Evolutionary conservation across 345 rosid species (phyloP), one percentile per base, ranked within the genome.

Genomic region (Arabis hirsuta): DNA sequence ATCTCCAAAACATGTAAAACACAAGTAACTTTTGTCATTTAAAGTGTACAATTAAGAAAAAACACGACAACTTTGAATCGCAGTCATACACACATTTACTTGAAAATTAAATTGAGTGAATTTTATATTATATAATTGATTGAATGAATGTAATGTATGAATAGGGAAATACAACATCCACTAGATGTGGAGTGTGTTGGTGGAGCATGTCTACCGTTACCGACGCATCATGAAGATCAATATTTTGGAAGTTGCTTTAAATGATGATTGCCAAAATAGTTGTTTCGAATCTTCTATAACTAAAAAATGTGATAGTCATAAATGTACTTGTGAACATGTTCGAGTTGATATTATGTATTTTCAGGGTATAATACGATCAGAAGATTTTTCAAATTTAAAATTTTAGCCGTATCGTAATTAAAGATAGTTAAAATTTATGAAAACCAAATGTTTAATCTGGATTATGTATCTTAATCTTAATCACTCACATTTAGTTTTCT

Each of bases 211-310:
- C 22, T 24, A 65, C 58, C 10, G 26, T 7, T 3, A 3, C 11
- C 12, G 26, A 5, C 5, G 3, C 4, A 27, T 27, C 29, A 27
- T 2, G 0, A 27, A 29, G 24, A 67, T 6, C 53, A 55, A 29
- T 55, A 43, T 10, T 67, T 67, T 67, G 72, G 72, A 12, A 7
- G 4, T 55, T 67, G 62, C 72, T 55, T 54, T 31, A 9, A 3
- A 31, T 7, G 12, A 0, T 7, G 72, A 55, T 67, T 67, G 62
- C 52, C 0, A 7, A 7, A 29, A 29, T 4, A 67, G 72, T 43
- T 67, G 72, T 67, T 55, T 67, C n/a, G 4, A 9, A 11, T 11
- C 4, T 29, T 67, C 44, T 43, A 19, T 12, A 43, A 4, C 0
- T 27, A 8, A 6, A 54, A 27, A 1, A 10, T 53, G 61, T 27